These are phyloP conservation scores for Leucaena leucocephala DNA, from an alignment of 306 rosid species.

Conservation along the genomic window DNA sequence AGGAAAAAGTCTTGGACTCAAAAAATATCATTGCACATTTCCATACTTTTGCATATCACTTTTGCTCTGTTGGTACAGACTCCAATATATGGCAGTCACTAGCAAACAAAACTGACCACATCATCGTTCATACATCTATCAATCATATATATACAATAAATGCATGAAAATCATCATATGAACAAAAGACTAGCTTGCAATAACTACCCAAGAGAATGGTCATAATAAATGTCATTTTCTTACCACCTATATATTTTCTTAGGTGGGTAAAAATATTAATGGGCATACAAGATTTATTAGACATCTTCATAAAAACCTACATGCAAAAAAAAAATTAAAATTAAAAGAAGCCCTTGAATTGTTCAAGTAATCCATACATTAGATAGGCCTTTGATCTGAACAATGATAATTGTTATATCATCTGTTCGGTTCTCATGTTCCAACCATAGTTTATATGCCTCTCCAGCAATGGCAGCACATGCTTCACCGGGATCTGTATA, in stretches of 20 bases:
- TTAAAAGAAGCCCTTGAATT: conserved; percentile 24
- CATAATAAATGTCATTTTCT: conserved; percentile 1
- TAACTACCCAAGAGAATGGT: conserved; percentile 8
- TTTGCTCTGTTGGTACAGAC: background rate
- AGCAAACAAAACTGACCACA: conserved; percentile 9
- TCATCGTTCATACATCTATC: conserved; percentile 14
- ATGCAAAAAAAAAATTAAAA: conserved; percentile 12
- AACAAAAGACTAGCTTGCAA: conserved; percentile 17
- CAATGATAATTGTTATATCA: conserved; percentile 86
- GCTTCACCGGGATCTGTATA: conserved; percentile 85
- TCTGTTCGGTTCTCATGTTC: conserved; percentile 88
- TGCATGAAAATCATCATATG: conserved; percentile 15
- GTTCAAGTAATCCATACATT: conserved; percentile 59
- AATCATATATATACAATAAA: background rate
- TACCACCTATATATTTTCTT: background rate
- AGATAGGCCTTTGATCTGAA: conserved; percentile 75
- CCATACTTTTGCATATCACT: background rate
- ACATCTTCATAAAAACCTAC: conserved; percentile 14
- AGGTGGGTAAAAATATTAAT: conserved; percentile 2
- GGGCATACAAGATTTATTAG: background rate
- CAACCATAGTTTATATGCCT: conserved; percentile 84
- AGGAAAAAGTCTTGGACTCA: conserved; percentile 9
- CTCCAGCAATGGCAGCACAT: conserved; percentile 86
- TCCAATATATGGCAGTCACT: conserved; percentile 13
- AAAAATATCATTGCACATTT: conserved; percentile 1